A percentile compares a stretch with the other conserved stretches of the same genome.
These are phyloP conservation scores for Solanum bukasovii DNA, from an alignment of 257 asterid genomes.

Conservation along the genomic window DNA sequence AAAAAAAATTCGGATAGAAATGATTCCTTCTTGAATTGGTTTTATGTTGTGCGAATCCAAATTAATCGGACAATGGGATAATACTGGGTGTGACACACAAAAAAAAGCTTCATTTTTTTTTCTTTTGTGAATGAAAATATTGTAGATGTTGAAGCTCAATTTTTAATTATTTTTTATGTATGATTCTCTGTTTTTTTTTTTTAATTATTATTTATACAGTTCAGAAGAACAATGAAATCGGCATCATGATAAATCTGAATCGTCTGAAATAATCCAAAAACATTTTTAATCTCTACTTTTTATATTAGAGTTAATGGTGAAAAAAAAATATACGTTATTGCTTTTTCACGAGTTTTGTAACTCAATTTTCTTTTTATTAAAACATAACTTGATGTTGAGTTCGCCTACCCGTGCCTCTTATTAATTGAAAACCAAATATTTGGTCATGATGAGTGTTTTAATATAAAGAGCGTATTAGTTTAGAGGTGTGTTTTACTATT, in stretches of 20 bases:
- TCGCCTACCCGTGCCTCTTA: no score
- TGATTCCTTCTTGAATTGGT: neutral
- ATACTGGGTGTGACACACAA: no score
- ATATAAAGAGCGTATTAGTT: accelerated
- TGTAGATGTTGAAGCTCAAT: neutral
- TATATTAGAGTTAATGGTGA: neutral
- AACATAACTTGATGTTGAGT: neutral
- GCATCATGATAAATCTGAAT: neutral
- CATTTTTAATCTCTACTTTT: no score
- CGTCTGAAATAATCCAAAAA: neutral
- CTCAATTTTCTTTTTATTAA: no score
- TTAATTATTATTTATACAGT: neutral
- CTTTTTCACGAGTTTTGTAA: neutral
- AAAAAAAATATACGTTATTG: no score
- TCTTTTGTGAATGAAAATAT: no score
- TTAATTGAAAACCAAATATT: neutral
- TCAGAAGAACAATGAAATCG: neutral
- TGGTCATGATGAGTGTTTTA: no score
- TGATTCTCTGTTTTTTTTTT: neutral
- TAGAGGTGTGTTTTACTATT: neutral
- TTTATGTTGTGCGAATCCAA: no score
- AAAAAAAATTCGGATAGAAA: accelerated
- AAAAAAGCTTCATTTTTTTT: no score
- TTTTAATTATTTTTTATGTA: neutral
- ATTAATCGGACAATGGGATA: neutral